Conservation (phyloP, 78 protist species). For the Cavenderia fasciculata region DNA sequence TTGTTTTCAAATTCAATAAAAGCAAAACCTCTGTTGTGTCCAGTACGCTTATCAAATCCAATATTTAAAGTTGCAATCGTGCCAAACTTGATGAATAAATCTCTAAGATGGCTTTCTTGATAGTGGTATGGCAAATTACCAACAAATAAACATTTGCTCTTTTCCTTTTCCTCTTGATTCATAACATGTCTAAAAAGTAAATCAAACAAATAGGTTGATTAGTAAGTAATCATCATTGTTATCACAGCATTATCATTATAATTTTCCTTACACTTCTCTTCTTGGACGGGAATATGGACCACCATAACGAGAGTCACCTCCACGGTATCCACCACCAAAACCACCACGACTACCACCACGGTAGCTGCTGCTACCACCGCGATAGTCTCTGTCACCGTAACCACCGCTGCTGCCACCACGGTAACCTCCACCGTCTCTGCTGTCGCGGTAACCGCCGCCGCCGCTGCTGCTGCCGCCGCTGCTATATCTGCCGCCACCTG, state of each 20-base stretch:
- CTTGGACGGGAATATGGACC: constrained; percentile 24
- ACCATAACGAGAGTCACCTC: no score
- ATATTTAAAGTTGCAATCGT: constrained; percentile 52
- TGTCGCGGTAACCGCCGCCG: constrained; percentile 1
- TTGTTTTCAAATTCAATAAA: constrained; percentile 75
- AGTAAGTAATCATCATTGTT: background rate
- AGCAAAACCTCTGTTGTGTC: constrained; percentile 77
- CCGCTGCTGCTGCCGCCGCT: background rate
- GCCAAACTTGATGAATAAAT: constrained; percentile 73
- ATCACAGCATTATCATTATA: background rate
- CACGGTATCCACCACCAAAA: no score
- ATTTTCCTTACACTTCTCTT: constrained; percentile 19
- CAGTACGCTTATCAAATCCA: constrained; percentile 76
- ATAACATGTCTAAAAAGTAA: background rate
- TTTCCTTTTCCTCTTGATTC: constrained; percentile 58
- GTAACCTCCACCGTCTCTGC: constrained; percentile 9
- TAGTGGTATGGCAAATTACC: constrained; percentile 79
- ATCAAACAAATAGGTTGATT: background rate
- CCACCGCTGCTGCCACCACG: constrained; percentile 13
- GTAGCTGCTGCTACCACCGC: constrained; percentile 3
- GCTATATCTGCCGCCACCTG: no score
- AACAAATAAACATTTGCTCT: constrained; percentile 77
- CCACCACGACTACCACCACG: constrained; percentile 2
- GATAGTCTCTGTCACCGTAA: constrained; percentile 18
- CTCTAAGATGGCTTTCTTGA: constrained; percentile 23